These are phyloP conservation scores for Cyclocybe aegerita DNA, from an alignment of 768 basidiomycete species.

Conservation along the genomic window DNA sequence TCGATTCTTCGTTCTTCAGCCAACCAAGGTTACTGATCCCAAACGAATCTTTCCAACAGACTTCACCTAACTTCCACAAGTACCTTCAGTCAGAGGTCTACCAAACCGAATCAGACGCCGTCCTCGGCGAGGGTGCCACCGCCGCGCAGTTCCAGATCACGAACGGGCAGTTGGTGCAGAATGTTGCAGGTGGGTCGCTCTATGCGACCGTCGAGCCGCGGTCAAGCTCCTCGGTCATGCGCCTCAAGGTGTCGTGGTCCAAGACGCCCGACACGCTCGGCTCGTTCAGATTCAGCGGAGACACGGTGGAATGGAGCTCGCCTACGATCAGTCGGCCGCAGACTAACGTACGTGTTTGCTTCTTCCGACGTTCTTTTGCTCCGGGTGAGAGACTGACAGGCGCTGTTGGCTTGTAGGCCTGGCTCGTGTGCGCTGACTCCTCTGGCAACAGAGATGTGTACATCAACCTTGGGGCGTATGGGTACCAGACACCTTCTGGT, in stretches of 20 bases:
- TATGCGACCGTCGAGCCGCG: constrained; percentile 48
- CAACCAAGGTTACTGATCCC: background rate
- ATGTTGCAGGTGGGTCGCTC: constrained; percentile 35
- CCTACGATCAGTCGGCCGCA: constrained; percentile 46
- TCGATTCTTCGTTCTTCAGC: background rate
- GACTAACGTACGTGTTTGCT: constrained; percentile 40
- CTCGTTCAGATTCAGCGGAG: constrained; percentile 51
- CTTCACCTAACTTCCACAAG: constrained; percentile 59
- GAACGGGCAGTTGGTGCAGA: constrained; percentile 52
- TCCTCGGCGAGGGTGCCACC: constrained; percentile 45
- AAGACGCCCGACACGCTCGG: constrained; percentile 41
- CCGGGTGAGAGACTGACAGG: constrained; percentile 1
- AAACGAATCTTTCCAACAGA: constrained; percentile 27
- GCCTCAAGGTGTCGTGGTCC: constrained; percentile 47
- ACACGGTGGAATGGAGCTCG: constrained; percentile 54
- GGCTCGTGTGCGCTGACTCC: constrained; percentile 56
- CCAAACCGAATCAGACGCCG: constrained; percentile 40
- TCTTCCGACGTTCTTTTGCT: too few relatives aligned
- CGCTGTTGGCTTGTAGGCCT: constrained; percentile 33
- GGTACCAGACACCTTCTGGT: constrained; percentile 56
- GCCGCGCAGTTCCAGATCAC: constrained; percentile 56
- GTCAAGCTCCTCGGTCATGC: constrained; percentile 41
- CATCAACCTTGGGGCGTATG: constrained; percentile 55
- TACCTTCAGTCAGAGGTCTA: constrained; percentile 51
- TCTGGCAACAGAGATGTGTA: constrained; percentile 42